These are phyloP conservation scores for Lentinula boryana DNA, from an alignment of 768 basidiomycete genomes.

Conservation along the genomic window DNA sequence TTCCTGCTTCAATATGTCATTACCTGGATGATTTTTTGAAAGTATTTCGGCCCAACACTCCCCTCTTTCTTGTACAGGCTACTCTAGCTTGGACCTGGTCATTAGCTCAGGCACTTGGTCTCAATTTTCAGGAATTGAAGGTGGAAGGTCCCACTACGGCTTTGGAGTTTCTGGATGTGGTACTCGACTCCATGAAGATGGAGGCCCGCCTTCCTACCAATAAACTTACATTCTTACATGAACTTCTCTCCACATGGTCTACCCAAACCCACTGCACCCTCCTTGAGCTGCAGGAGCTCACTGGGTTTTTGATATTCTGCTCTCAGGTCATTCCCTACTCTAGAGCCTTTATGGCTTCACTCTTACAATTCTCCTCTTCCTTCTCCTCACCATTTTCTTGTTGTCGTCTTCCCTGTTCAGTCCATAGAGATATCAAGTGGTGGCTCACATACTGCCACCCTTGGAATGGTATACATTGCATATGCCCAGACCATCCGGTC, in stretches of 20 bases:
- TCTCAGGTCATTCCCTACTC: constrained; percentile 26
- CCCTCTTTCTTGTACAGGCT: background rate
- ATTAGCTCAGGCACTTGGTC: constrained; percentile 20
- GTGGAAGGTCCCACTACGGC: constrained; percentile 14
- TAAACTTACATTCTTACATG: constrained; percentile 20
- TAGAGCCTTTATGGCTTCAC: constrained; percentile 18
- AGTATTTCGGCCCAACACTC: constrained; percentile 13
- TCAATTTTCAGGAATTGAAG: constrained; percentile 22
- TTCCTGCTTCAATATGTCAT: constrained; percentile 23
- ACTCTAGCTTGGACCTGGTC: constrained; percentile 23
- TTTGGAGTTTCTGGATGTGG: constrained; percentile 22
- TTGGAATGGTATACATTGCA: no score
- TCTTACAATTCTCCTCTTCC: constrained; percentile 7
- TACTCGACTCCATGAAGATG: constrained; percentile 19
- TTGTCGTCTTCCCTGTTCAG: no score
- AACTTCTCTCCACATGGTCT: constrained; percentile 17
- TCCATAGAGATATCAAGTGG: no score
- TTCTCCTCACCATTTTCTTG: no score
- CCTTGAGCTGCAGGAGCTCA: constrained; percentile 23
- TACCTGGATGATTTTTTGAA: constrained; percentile 31
- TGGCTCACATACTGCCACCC: no score
- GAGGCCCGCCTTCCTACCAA: constrained; percentile 24
- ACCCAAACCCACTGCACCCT: constrained; percentile 12
- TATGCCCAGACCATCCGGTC: no score
- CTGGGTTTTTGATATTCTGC: constrained; percentile 25